phyloP scores from a whole-genome alignment of 2,329 filamentous ascomycete genomes.

The Zasmidium cellare region DNA sequence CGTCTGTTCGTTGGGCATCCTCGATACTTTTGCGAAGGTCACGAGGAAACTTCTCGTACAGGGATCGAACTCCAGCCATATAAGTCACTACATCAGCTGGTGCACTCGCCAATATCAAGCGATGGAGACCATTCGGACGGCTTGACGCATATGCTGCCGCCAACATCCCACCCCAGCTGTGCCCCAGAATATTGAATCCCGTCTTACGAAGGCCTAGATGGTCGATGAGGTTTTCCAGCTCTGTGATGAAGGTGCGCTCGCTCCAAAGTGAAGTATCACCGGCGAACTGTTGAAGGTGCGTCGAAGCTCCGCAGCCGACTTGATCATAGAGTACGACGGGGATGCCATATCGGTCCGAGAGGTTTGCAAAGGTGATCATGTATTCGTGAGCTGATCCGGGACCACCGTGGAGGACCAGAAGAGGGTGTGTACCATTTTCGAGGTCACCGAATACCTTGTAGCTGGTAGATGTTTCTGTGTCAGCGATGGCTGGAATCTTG shows the following conservation, averaged over 20 bases:
- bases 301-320: constrained; percentile 48
- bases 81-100: background rate
- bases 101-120: constrained; percentile 32
- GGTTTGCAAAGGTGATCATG: background rate
- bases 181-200: constrained; percentile 47
- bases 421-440: background rate
- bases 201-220: constrained; percentile 40
- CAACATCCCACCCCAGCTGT: constrained; percentile 58
- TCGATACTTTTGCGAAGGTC: background rate
- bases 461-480: background rate
- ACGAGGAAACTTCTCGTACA: background rate
- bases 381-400: constrained; percentile 1
- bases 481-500: background rate
- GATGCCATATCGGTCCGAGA: constrained; percentile 23
- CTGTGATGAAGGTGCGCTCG: constrained; percentile 43
- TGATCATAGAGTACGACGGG: constrained; percentile 54
- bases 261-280: constrained; percentile 48
- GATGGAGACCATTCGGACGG: constrained; percentile 37
- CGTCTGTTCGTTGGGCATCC: background rate
- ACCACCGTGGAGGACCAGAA: constrained; percentile 5
- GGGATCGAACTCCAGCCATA: background rate
- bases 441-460: constrained; percentile 3
- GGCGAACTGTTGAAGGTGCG: constrained; percentile 45
- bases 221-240: constrained; percentile 48
- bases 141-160: constrained; percentile 42